Base-by-base conservation (phyloP, 768 basidiomycete genomes). In the Trametes meyenii region DNA sequence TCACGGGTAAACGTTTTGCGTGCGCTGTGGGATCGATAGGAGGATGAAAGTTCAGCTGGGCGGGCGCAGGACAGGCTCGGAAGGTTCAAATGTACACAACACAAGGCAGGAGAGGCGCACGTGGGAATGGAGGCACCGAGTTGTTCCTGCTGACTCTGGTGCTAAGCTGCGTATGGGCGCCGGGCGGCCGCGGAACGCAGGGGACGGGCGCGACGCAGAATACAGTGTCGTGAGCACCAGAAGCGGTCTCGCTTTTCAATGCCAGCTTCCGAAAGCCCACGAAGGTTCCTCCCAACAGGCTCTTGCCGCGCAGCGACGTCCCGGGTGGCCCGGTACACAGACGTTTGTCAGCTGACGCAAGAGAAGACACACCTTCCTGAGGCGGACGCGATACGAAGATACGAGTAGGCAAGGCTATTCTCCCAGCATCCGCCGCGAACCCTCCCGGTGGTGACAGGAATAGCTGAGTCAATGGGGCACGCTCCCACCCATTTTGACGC, bases 101-200 rank as follows among this genome's bases (percentile, higher is more conserved):
- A 50, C 50, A 46, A 45, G 55, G 54, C 3, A 40, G 49, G 35
- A 46, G 24, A 43, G 51, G 29, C 48, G 45, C 56, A 58, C 62
- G 62, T 64, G 62, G 62, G 58, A 60, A 56, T 42, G 36, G 58
- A 49, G 48, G 58, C 53, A 55, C 62, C 57, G 62, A 64, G 48
- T 60, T 64, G 58, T 64, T 64, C 62, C 62, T 64, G 62, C 58
- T 63, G 62, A 63, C 62, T 55, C 24, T 38, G 14, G 24, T 50
- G 62, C 62, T 63, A 63, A 57, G 29, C 61, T 53, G 35, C 36
- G 24, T 50, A 50, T 50, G 57, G 56, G 19, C 26, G 49, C 49
- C 57, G 57, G 57, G 48, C 57, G 57, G 43, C 57, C 57, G 48
- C 57, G 57, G 57, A 50, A 19, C 35, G 50, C 45, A 35, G 29